phyloP scores from a whole-genome alignment of 345 rosid genomes.

The Corchorus capsularis region DNA sequence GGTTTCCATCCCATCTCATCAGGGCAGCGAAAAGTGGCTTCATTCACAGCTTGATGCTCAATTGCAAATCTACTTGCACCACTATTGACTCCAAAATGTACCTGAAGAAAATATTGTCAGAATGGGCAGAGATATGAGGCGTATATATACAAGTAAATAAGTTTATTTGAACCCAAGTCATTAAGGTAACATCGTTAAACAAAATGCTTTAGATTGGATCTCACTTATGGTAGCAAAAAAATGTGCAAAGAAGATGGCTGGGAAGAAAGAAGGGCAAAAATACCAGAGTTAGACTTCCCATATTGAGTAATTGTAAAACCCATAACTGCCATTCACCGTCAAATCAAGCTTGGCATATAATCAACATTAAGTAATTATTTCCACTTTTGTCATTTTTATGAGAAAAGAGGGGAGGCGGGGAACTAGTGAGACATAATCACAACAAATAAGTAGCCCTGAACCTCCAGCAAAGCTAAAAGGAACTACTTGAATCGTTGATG shows the following conservation, averaged over 20 bases:
- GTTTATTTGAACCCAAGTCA: conserved; percentile 3
- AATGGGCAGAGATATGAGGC: neutral
- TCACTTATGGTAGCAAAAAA: conserved; percentile 1
- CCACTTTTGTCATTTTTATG: neutral
- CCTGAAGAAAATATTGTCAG: conserved; percentile 37
- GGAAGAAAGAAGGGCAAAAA: neutral
- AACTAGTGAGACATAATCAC: neutral
- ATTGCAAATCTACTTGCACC: conserved; percentile 88
- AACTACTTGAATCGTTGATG: neutral
- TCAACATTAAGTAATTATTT: neutral
- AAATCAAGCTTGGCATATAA: neutral
- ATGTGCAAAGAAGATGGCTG: neutral
- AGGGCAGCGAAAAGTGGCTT: conserved; percentile 95
- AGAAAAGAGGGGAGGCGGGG: neutral
- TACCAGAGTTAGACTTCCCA: neutral
- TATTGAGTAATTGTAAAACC: neutral
- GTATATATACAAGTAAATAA: neutral
- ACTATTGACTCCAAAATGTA: conserved; percentile 95
- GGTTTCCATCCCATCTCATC: conserved; percentile 99
- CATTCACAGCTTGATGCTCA: conserved; percentile 93
- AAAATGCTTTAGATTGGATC: neutral
- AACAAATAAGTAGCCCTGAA: neutral
- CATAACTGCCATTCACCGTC: neutral
- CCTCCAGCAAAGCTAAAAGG: conserved; percentile 9
- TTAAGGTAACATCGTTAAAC: neutral